These are phyloP conservation scores for Xanthoconium separans DNA, from an alignment of 1,284 basidiomycete genomes.

Conservation along the genomic window DNA sequence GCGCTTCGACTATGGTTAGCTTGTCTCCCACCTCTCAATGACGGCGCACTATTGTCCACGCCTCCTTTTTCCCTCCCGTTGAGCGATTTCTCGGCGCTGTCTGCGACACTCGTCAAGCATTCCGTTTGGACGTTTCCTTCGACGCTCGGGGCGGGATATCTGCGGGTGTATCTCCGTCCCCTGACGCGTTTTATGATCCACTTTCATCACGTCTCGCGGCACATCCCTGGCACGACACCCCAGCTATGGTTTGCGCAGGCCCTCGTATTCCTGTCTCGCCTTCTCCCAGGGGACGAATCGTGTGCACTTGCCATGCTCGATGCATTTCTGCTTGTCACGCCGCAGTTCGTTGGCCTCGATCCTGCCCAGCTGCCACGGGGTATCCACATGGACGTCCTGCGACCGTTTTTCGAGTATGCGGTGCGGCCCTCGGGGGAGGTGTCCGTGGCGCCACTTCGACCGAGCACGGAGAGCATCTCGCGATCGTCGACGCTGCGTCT, in stretches of 20 bases:
- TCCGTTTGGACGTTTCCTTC: conserved; percentile 45
- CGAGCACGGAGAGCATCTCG: conserved; percentile 54
- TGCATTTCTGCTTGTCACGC: conserved; percentile 18
- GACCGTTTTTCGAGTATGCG: conserved; percentile 58
- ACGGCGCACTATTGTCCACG: conserved; percentile 30
- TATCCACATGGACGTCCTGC: conserved; percentile 37
- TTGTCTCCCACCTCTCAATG: no score
- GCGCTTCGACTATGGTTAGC: conserved; percentile 63
- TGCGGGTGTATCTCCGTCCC: conserved; percentile 45
- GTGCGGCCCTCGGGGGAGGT: conserved; percentile 35
- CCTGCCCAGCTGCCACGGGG: conserved; percentile 25
- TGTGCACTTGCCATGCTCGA: conserved; percentile 20
- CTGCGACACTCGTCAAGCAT: conserved; percentile 49
- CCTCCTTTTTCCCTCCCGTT: conserved; percentile 62
- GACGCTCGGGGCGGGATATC: conserved; percentile 3
- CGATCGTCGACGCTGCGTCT: conserved; percentile 54
- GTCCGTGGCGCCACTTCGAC: conserved; percentile 46
- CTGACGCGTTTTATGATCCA: conserved; percentile 49
- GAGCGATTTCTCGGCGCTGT: conserved; percentile 48
- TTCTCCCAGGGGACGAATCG: conserved; percentile 70
- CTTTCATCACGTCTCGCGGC: conserved; percentile 58
- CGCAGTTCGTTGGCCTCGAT: conserved; percentile 15
- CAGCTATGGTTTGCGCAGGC: conserved; percentile 68
- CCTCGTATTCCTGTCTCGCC: conserved; percentile 49
- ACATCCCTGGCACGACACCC: conserved; percentile 51